A percentile compares a stretch with the other conserved stretches of the same genome.
These are phyloP conservation scores for Podospora bellae-mahoneyi DNA, from an alignment of 495 filamentous ascomycete species.

Conservation along the genomic window DNA sequence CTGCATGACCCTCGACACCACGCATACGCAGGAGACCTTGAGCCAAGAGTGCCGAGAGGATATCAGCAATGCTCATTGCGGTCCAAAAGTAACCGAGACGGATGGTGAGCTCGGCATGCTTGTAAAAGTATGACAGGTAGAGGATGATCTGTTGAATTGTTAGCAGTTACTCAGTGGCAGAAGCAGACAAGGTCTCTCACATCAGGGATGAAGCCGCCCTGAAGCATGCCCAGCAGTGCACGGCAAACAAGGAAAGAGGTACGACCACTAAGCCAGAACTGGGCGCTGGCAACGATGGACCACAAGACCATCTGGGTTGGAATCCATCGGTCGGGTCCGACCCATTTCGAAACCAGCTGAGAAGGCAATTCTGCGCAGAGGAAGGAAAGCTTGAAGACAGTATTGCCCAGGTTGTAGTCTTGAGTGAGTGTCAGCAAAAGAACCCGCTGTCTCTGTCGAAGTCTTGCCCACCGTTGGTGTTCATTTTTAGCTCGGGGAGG, in stretches of 20 bases:
- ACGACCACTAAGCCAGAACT: conserved; percentile 62
- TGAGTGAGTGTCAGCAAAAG: conserved; percentile 13
- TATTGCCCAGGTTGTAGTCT: conserved; percentile 75
- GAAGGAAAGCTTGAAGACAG: conserved; percentile 67
- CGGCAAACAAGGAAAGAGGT: conserved; percentile 61
- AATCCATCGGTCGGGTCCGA: conserved; percentile 85
- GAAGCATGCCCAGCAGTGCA: conserved; percentile 65
- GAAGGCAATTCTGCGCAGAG: conserved; percentile 71
- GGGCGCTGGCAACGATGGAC: conserved; percentile 66
- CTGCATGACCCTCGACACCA: conserved; percentile 53
- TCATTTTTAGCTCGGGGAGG: conserved; percentile 34
- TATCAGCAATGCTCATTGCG: conserved; percentile 61
- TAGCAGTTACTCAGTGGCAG: neutral
- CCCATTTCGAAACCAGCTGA: conserved; percentile 68
- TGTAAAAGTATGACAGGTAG: conserved; percentile 69
- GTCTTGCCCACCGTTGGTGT: conserved; percentile 33
- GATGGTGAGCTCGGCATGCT: conserved; percentile 59
- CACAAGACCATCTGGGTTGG: conserved; percentile 77
- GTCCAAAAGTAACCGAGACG: conserved; percentile 57
- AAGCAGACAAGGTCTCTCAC: conserved; percentile 19
- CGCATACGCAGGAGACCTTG: conserved; percentile 69
- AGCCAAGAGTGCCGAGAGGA: conserved; percentile 66
- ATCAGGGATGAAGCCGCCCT: conserved; percentile 66
- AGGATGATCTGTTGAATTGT: conserved; percentile 40
- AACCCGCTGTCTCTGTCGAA: neutral